Base-by-base conservation (phyloP, 345 rosid genomes). In the Adansonia digitata region DNA sequence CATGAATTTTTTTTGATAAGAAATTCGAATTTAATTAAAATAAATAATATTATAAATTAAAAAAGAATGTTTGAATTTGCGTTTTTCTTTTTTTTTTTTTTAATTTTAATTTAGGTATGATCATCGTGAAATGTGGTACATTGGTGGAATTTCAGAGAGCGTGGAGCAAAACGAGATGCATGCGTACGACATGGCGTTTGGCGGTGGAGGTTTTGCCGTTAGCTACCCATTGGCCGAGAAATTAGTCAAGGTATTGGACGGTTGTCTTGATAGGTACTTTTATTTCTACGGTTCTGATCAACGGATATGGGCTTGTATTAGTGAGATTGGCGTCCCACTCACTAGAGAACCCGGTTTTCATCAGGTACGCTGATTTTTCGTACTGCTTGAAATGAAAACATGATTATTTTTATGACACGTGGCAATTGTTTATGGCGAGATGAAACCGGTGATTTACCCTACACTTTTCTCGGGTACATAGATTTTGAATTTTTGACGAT, bases 131-230 rank as follows among this genome's bases (percentile, higher is more conserved):
- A 88, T 90, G 97, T 92, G 90, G 89, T 90, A 92, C 74, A 76
- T 94, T 37, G 97, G 98, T 1, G 85, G 91, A 39, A 85, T 78
- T 70, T 90, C 97, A 0, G 97, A 94, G 85, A 94, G 96, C 29
- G 87, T 90, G 22, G 97, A 92, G 73, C 97, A 92, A 61, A 82
- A 87, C 74, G 81, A 72, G 62, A 77, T 88, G 88, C 94, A 90
- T 77, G 74, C 88, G 0, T 94, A 83, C 78, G 85, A 84, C n/a
- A 91, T 89, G 98, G 98, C 93, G 56, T 92, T 84, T 24, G 97
- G 98, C n/a, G 98, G 98, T 0, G 97, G 97, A 0, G 98, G 98
- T 34, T 89, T 94, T 62, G 97, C 97, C 0, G 39, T 92, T 31
- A 94, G 97, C 26, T 87, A 87, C 57, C 86, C 96, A 0, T 56